phyloP scores from a whole-genome alignment of 305 asterid genomes.

The Plantago rigida region DNA sequence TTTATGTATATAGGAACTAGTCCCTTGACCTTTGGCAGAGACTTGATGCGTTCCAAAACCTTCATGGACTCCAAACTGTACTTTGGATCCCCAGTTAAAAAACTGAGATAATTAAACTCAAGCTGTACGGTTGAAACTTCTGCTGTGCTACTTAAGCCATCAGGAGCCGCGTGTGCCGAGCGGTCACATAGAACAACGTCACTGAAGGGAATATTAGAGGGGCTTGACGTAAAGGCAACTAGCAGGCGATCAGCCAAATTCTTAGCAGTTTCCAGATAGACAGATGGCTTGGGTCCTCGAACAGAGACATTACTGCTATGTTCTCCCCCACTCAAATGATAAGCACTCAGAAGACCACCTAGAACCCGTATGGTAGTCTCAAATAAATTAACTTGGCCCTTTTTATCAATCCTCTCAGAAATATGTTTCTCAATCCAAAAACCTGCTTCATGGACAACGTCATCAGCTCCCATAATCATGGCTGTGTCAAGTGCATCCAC shows the following conservation, averaged over 20 bases:
- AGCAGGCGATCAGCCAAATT: constrained; percentile 78
- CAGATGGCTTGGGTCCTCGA: constrained; percentile 61
- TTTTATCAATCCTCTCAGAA: constrained; percentile 50
- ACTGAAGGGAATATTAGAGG: constrained; percentile 65
- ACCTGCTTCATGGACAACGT: constrained; percentile 71
- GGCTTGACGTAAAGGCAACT: constrained; percentile 77
- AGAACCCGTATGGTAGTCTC: constrained; percentile 86
- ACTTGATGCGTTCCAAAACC: constrained; percentile 66
- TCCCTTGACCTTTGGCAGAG: constrained; percentile 70
- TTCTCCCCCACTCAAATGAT: constrained; percentile 71
- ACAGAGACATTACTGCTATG: constrained; percentile 37
- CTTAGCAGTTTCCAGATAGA: constrained; percentile 81
- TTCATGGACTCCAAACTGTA: constrained; percentile 77
- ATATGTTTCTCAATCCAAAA: constrained; percentile 78
- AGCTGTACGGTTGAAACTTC: constrained; percentile 87
- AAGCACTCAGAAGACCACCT: constrained; percentile 95
- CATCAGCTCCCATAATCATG: constrained; percentile 81
- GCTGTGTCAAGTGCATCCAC: constrained; percentile 96
- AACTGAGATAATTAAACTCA: constrained; percentile 86
- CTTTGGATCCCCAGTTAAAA: constrained; percentile 71
- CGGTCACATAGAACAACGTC: constrained; percentile 61
- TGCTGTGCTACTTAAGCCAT: constrained; percentile 92
- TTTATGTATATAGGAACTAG: constrained; percentile 78
- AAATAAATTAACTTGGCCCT: constrained; percentile 82
- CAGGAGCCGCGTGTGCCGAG: constrained; percentile 78